Conservation (phyloP, 1,139 yeast genomes). For the Hyphopichia pseudoburtonii region DNA sequence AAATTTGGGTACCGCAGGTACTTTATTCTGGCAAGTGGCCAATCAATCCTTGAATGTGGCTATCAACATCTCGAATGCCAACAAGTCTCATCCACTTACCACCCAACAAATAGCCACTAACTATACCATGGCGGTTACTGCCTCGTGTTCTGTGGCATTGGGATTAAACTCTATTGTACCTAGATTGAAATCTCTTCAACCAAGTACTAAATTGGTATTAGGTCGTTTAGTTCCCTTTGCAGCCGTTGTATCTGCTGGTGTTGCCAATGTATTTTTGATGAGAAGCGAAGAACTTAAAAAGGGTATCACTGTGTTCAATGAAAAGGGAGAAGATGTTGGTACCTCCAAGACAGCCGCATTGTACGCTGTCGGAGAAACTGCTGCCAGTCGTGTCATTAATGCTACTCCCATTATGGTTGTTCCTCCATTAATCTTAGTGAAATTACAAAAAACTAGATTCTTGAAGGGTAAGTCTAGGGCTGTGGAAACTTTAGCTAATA, state of each 20-base stretch:
- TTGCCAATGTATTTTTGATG: constrained; percentile 92
- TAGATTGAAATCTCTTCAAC: constrained; percentile 62
- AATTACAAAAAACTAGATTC: constrained; percentile 62
- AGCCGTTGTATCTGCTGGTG: constrained; percentile 95
- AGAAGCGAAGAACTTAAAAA: constrained; percentile 89
- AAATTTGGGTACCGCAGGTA: constrained; percentile 83
- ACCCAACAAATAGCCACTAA: constrained; percentile 73
- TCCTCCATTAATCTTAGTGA: constrained; percentile 82
- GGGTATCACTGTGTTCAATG: constrained; percentile 73
- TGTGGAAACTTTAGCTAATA: constrained; percentile 66
- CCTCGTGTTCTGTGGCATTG: constrained; percentile 92
- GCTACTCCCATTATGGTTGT: constrained; percentile 97
- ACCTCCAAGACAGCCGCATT: constrained; percentile 82
- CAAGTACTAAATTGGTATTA: constrained; percentile 66
- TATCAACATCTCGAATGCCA: constrained; percentile 92
- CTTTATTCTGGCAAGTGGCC: constrained; percentile 95
- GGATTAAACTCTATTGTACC: constrained; percentile 92
- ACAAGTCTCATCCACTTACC: constrained; percentile 88
- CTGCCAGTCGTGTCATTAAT: constrained; percentile 88
- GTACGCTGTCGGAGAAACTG: constrained; percentile 95
- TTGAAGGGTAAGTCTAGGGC: constrained; percentile 67
- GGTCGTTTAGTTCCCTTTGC: constrained; percentile 95
- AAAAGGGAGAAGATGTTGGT: constrained; percentile 71
- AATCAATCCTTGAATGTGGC: constrained; percentile 97
- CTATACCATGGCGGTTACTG: constrained; percentile 86